These are phyloP conservation scores for Gossypium bickii DNA, from an alignment of 345 rosid genomes.

Conservation along the genomic window DNA sequence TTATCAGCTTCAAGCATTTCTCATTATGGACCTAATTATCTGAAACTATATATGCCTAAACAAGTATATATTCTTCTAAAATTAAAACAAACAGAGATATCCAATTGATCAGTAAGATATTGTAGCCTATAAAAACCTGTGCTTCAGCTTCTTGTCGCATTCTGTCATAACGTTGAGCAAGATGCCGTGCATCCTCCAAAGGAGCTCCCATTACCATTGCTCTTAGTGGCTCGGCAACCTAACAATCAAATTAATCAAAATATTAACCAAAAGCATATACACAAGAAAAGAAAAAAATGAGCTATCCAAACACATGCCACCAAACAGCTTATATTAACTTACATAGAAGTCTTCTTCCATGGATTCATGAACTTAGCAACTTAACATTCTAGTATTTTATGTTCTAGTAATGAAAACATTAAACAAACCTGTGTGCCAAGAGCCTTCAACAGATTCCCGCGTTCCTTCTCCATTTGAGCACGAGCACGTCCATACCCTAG, in stretches of 20 bases:
- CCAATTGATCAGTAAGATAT: not conserved
- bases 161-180: constrained; percentile 93
- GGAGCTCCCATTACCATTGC: constrained; percentile 97
- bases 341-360: constrained; percentile 1
- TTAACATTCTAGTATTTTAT: not conserved
- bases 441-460: constrained; percentile 70
- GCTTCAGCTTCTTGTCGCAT: constrained; percentile 95
- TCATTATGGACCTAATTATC: not conserved
- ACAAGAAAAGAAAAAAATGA: not conserved
- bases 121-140: constrained; percentile 49
- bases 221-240: constrained; percentile 95
- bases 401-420: not conserved
- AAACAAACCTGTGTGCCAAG: constrained; percentile 75
- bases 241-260: constrained; percentile 24
- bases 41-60: not conserved
- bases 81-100: not conserved
- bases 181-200: constrained; percentile 91
- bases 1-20: not conserved
- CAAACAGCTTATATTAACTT: not conserved
- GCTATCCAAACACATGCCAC: not conserved
- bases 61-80: not conserved
- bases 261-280: not conserved
- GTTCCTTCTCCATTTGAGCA: constrained; percentile 87
- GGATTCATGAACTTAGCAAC: not conserved
- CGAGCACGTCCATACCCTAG: constrained; percentile 58